Base-by-base conservation (phyloP, 805 yeast species). In the Candida odintsovae region DNA sequence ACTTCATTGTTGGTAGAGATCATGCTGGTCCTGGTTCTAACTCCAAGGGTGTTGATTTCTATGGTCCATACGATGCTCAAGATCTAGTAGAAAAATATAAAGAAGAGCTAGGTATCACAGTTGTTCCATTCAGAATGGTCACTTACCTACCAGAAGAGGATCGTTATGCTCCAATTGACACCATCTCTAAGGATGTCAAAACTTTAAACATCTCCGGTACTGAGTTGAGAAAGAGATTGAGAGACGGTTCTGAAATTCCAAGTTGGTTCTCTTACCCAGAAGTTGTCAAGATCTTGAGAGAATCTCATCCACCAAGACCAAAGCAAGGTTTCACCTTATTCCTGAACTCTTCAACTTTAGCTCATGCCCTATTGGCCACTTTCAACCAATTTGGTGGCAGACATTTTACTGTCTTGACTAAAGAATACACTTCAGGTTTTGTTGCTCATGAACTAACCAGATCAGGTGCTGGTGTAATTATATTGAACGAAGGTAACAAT, bases 211-310 rank as follows among this genome's bases (percentile, higher is more conserved):
- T 87, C 54, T 88, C 96, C 15, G 98, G 98, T 60, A 90, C 98
- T 28, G 97, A 90, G 70, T 78, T 92, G 61, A 83, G 97, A 71
- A 82, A 83, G 67, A 81, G 92, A 55, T 78, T 90, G 64, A 83
- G 82, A 71, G 85, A 83, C 50, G 97, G 97, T 49, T 76, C 84
- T 38, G 83, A 83, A 51, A 92, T 90, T 57, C 98, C 98, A 52
- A 94, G 80, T 64, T 90, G 98, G 98, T 90, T 92, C 70, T 88
- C 97, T 6, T 90, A 90, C 70, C 96, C 97, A 3, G 97, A 90
- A 68, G 97, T 92, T 44, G 98, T 92, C 50, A 77, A 78, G 65
- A 90, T 92, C 50, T 76, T 90, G 59, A 83, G 98, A 65, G 92
- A 88, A 59, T 80, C 90, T 40, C 90, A 90, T 66, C 97, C 97